Base-by-base conservation (phyloP, 331 rosid species). In the Cucumis variabilis region DNA sequence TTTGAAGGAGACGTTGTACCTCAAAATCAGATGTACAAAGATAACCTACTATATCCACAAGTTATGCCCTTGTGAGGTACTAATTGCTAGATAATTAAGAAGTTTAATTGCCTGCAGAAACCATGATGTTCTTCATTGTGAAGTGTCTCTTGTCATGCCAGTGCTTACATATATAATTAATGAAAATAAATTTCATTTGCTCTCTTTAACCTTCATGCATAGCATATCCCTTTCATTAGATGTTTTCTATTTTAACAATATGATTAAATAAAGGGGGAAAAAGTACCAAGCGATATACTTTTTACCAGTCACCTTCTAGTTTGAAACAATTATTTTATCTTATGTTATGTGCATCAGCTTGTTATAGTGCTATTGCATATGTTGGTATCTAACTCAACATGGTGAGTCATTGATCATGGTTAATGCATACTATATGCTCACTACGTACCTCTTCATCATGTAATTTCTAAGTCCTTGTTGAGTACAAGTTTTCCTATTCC, bases 1-100 rank as follows among this genome's bases (percentile, higher is more conserved):
- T 90, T 97, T 51, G 95, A 93, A 93, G 89, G 91, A 60, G 98
- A 97, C 88, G 92, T 97, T 86, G 87, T 89, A 65, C 96, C 97
- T 50, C 95, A 96, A 66, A 90, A 90, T 27, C 83, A 89, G 87
- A 86, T 91, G 90, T 91, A 89, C 72, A 89, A 83, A 91, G 93
- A 92, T 94, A 83, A 85, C 66, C 87, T 80, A 58, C 82, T 89
- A 67, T 89, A 62, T 86, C 11, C n/a, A 46, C 68, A 83, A 75
- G 50, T 23, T 13, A 30, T 58, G 16, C 60, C 83, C 27, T 73
- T n/a, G 11, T 53, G 15, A 28, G 20, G 10, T 44, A 5, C 48
- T 44, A 44, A 44, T 44, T 33, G 75, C 23, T 71, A 11, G 51
- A 50, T 50, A 62, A 83, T 88, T 87, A 84, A 90, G 82, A 69